A percentile compares a stretch with the other conserved stretches of the same genome.
Conservation (phyloP, 2,329 filamentous ascomycete genomes). For the Stachybotrys chlorohalonatus region DNA sequence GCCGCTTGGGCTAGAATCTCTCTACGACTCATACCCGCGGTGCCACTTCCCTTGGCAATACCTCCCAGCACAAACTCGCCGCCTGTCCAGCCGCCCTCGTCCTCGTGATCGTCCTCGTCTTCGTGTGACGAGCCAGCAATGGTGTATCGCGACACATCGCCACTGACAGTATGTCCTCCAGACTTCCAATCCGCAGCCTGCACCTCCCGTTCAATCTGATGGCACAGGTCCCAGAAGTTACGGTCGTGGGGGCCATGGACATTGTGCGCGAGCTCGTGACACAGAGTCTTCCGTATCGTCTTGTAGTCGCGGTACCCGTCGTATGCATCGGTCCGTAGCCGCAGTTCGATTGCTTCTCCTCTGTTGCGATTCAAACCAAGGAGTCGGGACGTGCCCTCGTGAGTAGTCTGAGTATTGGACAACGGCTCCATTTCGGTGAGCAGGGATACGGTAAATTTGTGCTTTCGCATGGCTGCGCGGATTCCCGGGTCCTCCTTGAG, state of each 20-base stretch:
- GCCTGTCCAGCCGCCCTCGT: conserved; percentile 69
- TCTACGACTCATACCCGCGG: conserved; percentile 50
- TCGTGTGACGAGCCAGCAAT: conserved; percentile 37
- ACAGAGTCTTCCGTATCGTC: conserved; percentile 83
- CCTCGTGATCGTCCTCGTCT: conserved; percentile 46
- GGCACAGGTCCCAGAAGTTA: conserved; percentile 83
- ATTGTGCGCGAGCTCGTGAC: conserved; percentile 92
- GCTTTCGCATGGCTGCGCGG: conserved; percentile 70
- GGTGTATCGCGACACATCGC: conserved; percentile 53
- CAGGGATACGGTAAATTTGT: conserved; percentile 75
- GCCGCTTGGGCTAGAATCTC: conserved; percentile 59
- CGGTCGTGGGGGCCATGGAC: conserved; percentile 77
- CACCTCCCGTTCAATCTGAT: conserved; percentile 81
- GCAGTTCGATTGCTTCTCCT: conserved; percentile 84
- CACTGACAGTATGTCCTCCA: conserved; percentile 53
- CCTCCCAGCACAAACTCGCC: conserved; percentile 68
- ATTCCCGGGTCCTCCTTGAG: conserved; percentile 81
- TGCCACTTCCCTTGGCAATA: conserved; percentile 25
- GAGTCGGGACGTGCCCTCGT: conserved; percentile 65
- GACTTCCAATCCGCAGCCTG: conserved; percentile 68
- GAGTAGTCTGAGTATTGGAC: conserved; percentile 61
- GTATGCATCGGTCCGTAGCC: conserved; percentile 85
- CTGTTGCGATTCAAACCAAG: conserved; percentile 80
- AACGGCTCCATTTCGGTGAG: conserved; percentile 94
- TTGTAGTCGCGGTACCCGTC: conserved; percentile 92